Conservation (phyloP, 768 basidiomycete genomes). For the Suillus alpinus region DNA sequence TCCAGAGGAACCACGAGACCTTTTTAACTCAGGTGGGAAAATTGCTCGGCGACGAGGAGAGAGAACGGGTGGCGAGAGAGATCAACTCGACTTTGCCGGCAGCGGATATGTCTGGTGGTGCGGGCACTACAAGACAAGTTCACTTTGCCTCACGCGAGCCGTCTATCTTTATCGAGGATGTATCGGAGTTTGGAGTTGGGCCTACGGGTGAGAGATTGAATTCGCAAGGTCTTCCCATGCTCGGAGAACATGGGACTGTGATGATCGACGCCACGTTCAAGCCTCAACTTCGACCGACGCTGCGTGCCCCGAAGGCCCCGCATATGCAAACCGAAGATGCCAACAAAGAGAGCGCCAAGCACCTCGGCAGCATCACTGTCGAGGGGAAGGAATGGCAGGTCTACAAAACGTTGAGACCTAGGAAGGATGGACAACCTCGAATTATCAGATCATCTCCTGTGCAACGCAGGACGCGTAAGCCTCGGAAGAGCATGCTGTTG, state of each 20-base stretch:
- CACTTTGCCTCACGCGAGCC: slow-evolving; percentile 7
- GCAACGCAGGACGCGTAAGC: not conserved
- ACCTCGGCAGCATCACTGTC: slow-evolving; percentile 5
- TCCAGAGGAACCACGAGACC: slow-evolving; percentile 6
- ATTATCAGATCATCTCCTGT: not conserved
- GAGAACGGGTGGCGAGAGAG: slow-evolving; percentile 14
- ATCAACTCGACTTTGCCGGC: slow-evolving; percentile 1
- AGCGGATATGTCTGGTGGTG: slow-evolving; percentile 12
- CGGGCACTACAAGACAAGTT: not conserved
- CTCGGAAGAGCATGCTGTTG: not conserved
- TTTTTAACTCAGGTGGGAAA: slow-evolving; percentile 24
- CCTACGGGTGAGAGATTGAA: slow-evolving; percentile 21
- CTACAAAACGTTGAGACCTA: slow-evolving; percentile 1
- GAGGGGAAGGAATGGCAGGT: slow-evolving; percentile 5
- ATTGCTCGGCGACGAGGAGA: slow-evolving; percentile 2
- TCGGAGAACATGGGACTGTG: slow-evolving; percentile 17
- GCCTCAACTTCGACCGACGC: not conserved
- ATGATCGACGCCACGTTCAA: slow-evolving; percentile 7
- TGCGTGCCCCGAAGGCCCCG: not conserved
- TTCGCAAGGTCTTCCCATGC: slow-evolving; percentile 14
- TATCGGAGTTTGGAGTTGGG: slow-evolving; percentile 10
- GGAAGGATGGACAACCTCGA: slow-evolving; percentile 1
- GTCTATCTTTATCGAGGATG: slow-evolving; percentile 9
- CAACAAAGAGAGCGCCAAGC: not conserved
- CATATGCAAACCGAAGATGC: not conserved